Evolutionary conservation across 2,329 filamentous ascomycete genomes (phyloP), one percentile per base, ranked within the genome.

Genomic region (Colletotrichum sp.): DNA sequence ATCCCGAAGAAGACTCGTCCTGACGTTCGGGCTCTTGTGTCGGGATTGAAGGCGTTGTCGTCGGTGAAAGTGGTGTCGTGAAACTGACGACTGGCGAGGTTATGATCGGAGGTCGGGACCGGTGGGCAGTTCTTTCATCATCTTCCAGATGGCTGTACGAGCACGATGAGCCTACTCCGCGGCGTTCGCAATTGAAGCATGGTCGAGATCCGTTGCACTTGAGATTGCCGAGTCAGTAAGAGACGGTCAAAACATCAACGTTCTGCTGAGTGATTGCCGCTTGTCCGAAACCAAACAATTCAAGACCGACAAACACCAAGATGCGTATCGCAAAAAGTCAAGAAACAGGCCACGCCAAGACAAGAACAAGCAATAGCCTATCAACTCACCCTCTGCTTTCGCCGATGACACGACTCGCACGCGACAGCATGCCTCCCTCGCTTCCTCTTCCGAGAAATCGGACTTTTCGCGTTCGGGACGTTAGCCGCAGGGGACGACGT

Each of bases 391-490:
- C 70, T 73, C 6, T 76, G 73, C 30, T 76, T 76, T 65, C 73
- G 73, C 70, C 73, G 73, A 73, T 76, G 73, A 36, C 73, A 76
- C 73, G 73, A 76, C 70, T 76, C 70, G 70, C 73, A 76, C 28
- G 73, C 73, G 34, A 76, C 73, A 7, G 73, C 73, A 44, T 76
- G 73, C 59, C 73, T 68, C 16, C 73, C 70, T 44, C 70, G 70
- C 49, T 76, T 76, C 44, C 73, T 76, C 32, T 76, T 76, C 7
- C 64, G 69, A 39, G 49, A 13, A 36, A 30, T 68, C 64, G 73
- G 70, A 36, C 44, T 65, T 68, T 76, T 73, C 64, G 59, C 15
- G 10, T 39, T 60, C 7, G 69, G 49, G 26, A 28, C 9, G 10
- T 15, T 28, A n/a, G 44, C 30, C 24, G 64, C 28, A 52, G 44